Percentiles rank a stretch among this genome's conserved stretches.
Evolutionary conservation across 2,329 filamentous ascomycete genomes (phyloP).

Genomic region (Fusarium succisae): DNA sequence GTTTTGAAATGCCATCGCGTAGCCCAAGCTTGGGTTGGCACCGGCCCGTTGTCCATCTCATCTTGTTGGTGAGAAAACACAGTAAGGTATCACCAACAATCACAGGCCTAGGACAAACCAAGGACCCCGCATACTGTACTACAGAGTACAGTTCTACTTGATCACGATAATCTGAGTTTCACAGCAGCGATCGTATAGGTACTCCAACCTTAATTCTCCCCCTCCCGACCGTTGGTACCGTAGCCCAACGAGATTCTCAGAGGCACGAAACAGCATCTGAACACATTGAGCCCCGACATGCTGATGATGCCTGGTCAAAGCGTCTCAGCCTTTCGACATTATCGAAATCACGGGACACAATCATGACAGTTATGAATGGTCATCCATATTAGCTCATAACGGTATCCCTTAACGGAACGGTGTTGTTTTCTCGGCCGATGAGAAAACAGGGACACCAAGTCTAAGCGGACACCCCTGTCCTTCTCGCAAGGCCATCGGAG

Average conservation of each 20-base stretch:
- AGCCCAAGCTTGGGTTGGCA: background rate
- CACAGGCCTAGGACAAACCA: background rate
- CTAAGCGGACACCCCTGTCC: constrained; percentile 12
- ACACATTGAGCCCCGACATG: background rate
- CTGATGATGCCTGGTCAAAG: constrained; percentile 16
- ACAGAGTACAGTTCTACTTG: background rate
- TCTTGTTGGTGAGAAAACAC: background rate
- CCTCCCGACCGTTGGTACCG: background rate
- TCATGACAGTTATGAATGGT: constrained; percentile 21
- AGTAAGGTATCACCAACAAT: background rate
- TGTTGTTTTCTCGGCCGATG: constrained; percentile 44
- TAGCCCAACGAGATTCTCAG: background rate
- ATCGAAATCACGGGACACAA: constrained; percentile 36
- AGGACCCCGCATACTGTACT: background rate
- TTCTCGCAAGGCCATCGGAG: background rate
- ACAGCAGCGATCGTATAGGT: background rate
- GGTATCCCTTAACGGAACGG: constrained; percentile 33
- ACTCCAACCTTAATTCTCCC: background rate
- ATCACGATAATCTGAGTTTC: background rate
- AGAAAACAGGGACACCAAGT: constrained; percentile 38
- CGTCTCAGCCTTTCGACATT: constrained; percentile 35
- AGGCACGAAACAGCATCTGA: constrained; percentile 14
- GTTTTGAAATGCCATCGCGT: background rate
- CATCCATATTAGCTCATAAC: constrained; percentile 33
- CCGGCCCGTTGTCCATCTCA: background rate